Evolutionary conservation across 2,329 filamentous ascomycete genomes (phyloP), one percentile per base, ranked within the genome.

Genomic region (Fusarium abutilonis): DNA sequence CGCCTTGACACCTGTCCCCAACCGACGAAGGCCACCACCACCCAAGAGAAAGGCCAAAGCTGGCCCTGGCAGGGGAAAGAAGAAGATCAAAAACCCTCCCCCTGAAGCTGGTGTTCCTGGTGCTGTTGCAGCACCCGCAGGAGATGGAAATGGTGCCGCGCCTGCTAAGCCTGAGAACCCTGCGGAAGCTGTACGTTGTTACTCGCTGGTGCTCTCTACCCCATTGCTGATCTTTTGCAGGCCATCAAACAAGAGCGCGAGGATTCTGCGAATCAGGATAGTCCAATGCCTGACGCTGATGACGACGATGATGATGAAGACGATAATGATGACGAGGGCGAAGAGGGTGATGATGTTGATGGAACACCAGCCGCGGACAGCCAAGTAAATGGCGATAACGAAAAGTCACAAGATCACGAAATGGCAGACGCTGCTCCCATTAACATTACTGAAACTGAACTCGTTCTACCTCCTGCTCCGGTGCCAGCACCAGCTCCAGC

Each of bases 41-140:
- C 91, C 91, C 0, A 93, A 92, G 74, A 89, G 91, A 74, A 96
- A 94, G 80, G 82, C 85, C 43, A 93, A 91, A 75, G 90, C 77
- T 26, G 82, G 91, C 0, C 87, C 90, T 32, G 92, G 92, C 8
- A 86, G 92, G 61, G 91, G 91, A 14, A 84, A 87, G 61, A 94
- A 89, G 82, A 93, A 90, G 83, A 91, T 89, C 76, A 92, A 89
- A 73, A 73, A 80, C 67, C 77, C 77, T 14, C 58, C 78, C 11
- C 76, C 77, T 2, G 70, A 74, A 10, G 69, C 74, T 21, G 74
- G 70, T 3, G 75, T 78, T 67, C 47, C 63, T 17, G 47, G 53
- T 3, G 52, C 60, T 9, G 50, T 56, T 23, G 72, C 74, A 21
- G 76, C 77, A 29, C 73, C 74, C 32, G 74, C 52, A 21, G 75